Conservation (phyloP, 169 alveolate genomes). For the Amoebophrya sp. region DNA sequence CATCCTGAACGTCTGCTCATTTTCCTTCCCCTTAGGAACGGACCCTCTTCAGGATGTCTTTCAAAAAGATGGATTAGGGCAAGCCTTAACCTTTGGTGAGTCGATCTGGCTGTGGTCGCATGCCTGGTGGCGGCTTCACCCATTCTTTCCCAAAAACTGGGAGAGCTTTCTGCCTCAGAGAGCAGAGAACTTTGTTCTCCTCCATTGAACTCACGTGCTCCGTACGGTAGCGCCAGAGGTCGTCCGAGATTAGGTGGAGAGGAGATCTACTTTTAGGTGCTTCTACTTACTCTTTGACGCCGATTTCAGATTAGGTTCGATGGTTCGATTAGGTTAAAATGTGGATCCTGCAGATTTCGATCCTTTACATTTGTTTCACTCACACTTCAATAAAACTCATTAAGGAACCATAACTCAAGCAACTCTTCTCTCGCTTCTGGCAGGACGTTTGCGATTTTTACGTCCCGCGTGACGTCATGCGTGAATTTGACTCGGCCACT, state of each 20-base stretch:
- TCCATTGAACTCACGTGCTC: conserved; percentile 70
- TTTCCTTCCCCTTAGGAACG: too few relatives aligned
- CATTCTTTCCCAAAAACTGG: conserved; percentile 32
- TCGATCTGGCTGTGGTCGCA: background rate
- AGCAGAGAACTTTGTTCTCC: conserved; percentile 65
- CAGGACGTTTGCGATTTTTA: conserved; percentile 66
- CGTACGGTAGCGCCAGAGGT: conserved; percentile 74
- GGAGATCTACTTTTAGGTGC: background rate
- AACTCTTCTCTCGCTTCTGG: conserved; percentile 44
- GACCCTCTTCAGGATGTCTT: too few relatives aligned
- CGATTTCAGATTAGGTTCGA: background rate
- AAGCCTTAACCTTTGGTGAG: too few relatives aligned
- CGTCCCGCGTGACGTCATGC: conserved; percentile 63
- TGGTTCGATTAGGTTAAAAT: background rate
- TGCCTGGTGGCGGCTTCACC: background rate
- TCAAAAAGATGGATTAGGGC: too few relatives aligned
- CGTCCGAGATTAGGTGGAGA: conserved; percentile 59
- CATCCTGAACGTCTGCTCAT: too few relatives aligned
- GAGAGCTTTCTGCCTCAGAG: conserved; percentile 58
- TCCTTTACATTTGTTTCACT: too few relatives aligned
- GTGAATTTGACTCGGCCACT: conserved; percentile 65
- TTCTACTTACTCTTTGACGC: background rate
- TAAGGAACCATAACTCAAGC: too few relatives aligned
- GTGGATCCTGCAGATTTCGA: background rate
- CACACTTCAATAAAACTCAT: too few relatives aligned